Evolutionary conservation across 73 alveolate species (phyloP).

Genomic region (Paramecium biaurelia): DNA sequence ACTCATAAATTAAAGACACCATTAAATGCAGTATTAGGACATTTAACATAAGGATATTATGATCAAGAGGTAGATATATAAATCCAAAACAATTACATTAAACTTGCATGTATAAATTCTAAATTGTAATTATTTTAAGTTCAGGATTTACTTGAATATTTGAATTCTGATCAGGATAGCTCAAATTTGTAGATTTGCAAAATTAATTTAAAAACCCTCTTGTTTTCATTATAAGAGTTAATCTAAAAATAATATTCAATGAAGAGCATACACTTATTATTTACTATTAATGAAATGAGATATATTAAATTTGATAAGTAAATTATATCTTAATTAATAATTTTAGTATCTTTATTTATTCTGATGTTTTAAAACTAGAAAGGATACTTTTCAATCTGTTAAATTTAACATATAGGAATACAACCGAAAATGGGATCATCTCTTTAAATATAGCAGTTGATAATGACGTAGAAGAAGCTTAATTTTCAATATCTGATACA

Average conservation of each 20-base stretch:
- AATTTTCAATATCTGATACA: background rate
- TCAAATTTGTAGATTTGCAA: background rate
- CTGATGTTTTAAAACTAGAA: background rate
- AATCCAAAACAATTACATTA: background rate
- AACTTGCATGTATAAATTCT: background rate
- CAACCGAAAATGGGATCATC: background rate
- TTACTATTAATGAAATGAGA: background rate
- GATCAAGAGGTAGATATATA: background rate
- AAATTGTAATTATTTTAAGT: background rate
- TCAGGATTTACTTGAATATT: background rate
- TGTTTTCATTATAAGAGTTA: background rate
- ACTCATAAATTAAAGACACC: slow-evolving; percentile 29
- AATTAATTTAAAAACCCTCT: background rate
- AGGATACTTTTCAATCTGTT: background rate
- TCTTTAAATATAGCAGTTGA: background rate
- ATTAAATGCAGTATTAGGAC: background rate
- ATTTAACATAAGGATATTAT: background rate
- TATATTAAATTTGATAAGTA: background rate
- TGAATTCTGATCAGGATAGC: background rate
- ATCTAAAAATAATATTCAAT: background rate
- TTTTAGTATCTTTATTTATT: background rate
- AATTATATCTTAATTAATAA: background rate
- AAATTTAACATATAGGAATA: background rate
- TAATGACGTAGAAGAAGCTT: background rate
- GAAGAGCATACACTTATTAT: background rate